Evolutionary conservation across 495 filamentous ascomycete species (phyloP).

Genomic region (Rusavskia elegans): DNA sequence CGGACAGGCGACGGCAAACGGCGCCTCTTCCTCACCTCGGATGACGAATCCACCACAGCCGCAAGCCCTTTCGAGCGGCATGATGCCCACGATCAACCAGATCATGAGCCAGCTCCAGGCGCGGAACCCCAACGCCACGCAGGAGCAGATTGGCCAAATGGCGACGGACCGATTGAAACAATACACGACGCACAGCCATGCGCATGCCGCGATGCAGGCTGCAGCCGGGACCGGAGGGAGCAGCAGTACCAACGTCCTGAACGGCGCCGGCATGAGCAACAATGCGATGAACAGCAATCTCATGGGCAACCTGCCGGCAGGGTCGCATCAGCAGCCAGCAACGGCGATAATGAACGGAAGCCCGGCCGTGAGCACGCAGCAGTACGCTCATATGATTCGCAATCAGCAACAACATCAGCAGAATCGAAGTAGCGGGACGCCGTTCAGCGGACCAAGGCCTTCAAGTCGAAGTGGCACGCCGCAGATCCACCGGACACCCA

Average conservation of each 20-base stretch:
- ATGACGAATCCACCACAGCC: slow-evolving; percentile 25
- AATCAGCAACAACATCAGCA: slow-evolving; percentile 42
- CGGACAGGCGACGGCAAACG: slow-evolving; percentile 24
- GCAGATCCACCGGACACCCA: slow-evolving; percentile 24
- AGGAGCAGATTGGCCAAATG: slow-evolving; percentile 42
- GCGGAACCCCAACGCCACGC: slow-evolving; percentile 36
- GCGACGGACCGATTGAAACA: slow-evolving; percentile 43
- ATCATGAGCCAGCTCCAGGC: slow-evolving; percentile 34
- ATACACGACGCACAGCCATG: slow-evolving; percentile 23
- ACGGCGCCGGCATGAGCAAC: not conserved
- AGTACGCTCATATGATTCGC: slow-evolving; percentile 59
- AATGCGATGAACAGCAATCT: not conserved
- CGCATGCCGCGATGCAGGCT: slow-evolving; percentile 48
- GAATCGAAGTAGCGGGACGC: slow-evolving; percentile 22
- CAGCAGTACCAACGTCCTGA: not conserved
- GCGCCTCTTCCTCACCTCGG: slow-evolving; percentile 34
- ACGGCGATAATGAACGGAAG: slow-evolving; percentile 14
- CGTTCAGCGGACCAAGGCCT: slow-evolving; percentile 26
- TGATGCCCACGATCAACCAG: slow-evolving; percentile 36
- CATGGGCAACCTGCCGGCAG: not conserved
- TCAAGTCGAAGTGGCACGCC: slow-evolving; percentile 28
- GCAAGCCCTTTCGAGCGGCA: slow-evolving; percentile 35
- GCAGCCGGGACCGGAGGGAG: slow-evolving; percentile 33
- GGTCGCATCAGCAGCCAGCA: slow-evolving; percentile 12
- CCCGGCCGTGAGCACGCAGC: slow-evolving; percentile 32